Evolutionary conservation across 2,329 filamentous ascomycete species (phyloP).

Genomic region (Aspergillus fructus): DNA sequence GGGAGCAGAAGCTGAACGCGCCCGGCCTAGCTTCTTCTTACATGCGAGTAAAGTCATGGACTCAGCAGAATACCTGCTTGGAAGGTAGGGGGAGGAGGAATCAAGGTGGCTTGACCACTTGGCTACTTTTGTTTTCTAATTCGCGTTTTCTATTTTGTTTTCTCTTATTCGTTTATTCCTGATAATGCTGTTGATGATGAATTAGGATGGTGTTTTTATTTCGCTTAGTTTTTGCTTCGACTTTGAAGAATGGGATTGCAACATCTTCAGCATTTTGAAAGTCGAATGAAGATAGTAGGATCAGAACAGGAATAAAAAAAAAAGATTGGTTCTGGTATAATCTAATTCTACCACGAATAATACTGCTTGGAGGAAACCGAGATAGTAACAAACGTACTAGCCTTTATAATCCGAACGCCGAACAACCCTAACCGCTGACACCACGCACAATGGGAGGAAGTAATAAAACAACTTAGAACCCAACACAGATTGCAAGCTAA

Average conservation of each 20-base stretch:
- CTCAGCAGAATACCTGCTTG: not conserved
- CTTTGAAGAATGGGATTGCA: not conserved
- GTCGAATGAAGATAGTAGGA: not conserved
- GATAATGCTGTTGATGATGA: not conserved
- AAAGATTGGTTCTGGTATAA: not conserved
- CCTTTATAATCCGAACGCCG: not conserved
- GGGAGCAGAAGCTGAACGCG: not conserved
- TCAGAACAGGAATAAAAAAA: not conserved
- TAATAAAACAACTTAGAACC: not conserved
- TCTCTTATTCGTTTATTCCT: not conserved
- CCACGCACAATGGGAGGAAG: not conserved
- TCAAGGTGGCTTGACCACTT: not conserved
- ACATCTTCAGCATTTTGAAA: not conserved
- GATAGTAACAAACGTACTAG: not conserved
- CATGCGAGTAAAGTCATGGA: not conserved
- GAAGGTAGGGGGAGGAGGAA: too few relatives aligned
- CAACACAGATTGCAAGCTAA: not conserved
- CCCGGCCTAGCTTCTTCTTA: not conserved
- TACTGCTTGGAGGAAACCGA: not conserved
- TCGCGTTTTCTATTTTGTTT: not conserved
- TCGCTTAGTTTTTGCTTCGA: not conserved
- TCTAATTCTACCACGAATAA: constrained; percentile 1
- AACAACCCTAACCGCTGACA: not conserved
- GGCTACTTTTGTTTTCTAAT: not conserved
- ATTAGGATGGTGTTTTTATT: not conserved